Evolutionary conservation across 2,329 filamentous ascomycete genomes (phyloP).

Genomic region (Alternaria conjuncta): DNA sequence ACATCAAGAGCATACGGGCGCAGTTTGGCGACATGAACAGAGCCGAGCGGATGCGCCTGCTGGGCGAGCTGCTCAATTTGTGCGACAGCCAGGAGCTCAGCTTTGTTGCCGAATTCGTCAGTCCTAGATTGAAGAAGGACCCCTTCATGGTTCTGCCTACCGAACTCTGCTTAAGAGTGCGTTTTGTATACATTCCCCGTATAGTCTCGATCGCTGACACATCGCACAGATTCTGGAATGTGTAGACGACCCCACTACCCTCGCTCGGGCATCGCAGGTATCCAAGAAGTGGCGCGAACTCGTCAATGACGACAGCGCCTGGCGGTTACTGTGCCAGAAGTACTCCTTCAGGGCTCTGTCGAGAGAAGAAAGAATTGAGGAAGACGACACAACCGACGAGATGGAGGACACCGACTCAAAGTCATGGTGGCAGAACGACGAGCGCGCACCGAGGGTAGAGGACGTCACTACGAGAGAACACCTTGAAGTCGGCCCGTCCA

Average conservation of each 20-base stretch:
- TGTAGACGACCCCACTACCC: constrained; percentile 93
- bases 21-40: constrained; percentile 81
- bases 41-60: constrained; percentile 76
- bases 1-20: constrained; percentile 77
- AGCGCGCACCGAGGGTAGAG: constrained; percentile 36
- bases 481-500: constrained; percentile 45
- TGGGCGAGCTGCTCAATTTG: constrained; percentile 88
- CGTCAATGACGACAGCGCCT: constrained; percentile 94
- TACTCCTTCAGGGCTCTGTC: constrained; percentile 78
- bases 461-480: constrained; percentile 35
- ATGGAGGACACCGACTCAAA: constrained; percentile 33
- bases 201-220: constrained; percentile 19
- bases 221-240: constrained; percentile 83
- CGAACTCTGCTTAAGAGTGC: constrained; percentile 86
- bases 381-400: constrained; percentile 35
- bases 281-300: constrained; percentile 93
- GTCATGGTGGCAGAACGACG: constrained; percentile 34
- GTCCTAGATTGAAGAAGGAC: constrained; percentile 92
- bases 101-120: constrained; percentile 96
- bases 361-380: constrained; percentile 50
- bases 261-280: constrained; percentile 94
- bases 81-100: constrained; percentile 95
- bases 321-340: constrained; percentile 96
- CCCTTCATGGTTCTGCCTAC: constrained; percentile 91
- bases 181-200: constrained; percentile 39